Conservation (phyloP, 1,284 basidiomycete genomes). For the Sporisorium sorghi region DNA sequence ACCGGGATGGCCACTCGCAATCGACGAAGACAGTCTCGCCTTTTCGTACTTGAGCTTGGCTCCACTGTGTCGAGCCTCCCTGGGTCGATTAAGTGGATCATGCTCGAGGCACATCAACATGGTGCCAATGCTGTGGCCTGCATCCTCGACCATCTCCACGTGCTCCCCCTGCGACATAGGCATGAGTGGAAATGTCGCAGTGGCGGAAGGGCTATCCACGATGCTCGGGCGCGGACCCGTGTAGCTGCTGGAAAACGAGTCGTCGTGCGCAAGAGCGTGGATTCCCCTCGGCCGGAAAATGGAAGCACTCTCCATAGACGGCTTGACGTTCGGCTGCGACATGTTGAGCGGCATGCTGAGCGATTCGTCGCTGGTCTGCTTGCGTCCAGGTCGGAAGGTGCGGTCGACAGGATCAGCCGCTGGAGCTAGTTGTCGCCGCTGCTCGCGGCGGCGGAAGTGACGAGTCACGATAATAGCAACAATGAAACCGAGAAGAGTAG, state of each 20-base stretch:
- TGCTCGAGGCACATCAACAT: slow-evolving; percentile 7
- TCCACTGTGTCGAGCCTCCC: background rate
- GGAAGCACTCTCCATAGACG: background rate
- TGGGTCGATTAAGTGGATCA: background rate
- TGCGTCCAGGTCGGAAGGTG: slow-evolving; percentile 6
- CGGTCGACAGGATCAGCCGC: slow-evolving; percentile 4
- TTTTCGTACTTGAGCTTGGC: slow-evolving; percentile 2
- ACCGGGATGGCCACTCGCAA: background rate
- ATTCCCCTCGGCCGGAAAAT: slow-evolving; percentile 14
- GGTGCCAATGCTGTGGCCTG: slow-evolving; percentile 1
- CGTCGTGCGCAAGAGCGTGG: slow-evolving; percentile 16
- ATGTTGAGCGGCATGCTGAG: slow-evolving; percentile 13
- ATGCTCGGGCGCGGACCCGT: background rate
- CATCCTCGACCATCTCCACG: slow-evolving; percentile 10
- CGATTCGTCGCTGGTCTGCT: slow-evolving; percentile 4
- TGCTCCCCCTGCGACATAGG: slow-evolving; percentile 3
- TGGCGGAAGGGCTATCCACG: slow-evolving; percentile 11
- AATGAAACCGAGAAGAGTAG: slow-evolving; percentile 12
- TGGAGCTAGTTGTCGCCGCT: background rate
- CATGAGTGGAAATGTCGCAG: slow-evolving; percentile 6
- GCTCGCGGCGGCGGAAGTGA: background rate
- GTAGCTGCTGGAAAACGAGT: slow-evolving; percentile 5
- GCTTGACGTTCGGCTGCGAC: background rate
- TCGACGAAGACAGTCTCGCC: background rate
- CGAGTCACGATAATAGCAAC: slow-evolving; percentile 3